phyloP scores from a whole-genome alignment of 2,329 filamentous ascomycete species.

The Calonectria crousiana region DNA sequence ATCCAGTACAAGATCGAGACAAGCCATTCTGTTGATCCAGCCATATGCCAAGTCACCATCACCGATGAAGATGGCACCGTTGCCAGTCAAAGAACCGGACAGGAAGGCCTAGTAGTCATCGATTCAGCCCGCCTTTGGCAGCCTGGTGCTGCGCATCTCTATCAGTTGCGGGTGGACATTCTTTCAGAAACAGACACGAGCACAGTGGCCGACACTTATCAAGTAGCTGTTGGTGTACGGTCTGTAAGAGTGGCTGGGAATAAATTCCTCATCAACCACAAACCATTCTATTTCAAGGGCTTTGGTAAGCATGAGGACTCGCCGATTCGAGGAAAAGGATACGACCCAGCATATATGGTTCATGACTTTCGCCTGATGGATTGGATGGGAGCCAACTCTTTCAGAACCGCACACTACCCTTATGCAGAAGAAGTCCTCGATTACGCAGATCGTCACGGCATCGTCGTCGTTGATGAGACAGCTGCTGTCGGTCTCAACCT shows the following conservation, averaged over 20 bases:
- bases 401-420: slow-evolving; percentile 29
- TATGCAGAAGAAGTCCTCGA: slow-evolving; percentile 31
- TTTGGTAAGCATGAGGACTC: slow-evolving; percentile 32
- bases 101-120: not conserved
- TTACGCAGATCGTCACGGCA: slow-evolving; percentile 27
- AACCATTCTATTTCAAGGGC: slow-evolving; percentile 32
- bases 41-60: not conserved
- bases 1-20: slow-evolving; percentile 13
- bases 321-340: slow-evolving; percentile 26
- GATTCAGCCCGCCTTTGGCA: slow-evolving; percentile 24
- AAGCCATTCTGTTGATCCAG: not conserved
- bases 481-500: slow-evolving; percentile 28
- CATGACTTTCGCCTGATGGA: slow-evolving; percentile 29
- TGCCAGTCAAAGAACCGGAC: not conserved
- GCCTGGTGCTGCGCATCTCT: slow-evolving; percentile 29
- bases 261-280: slow-evolving; percentile 27
- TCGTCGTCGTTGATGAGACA: slow-evolving; percentile 29
- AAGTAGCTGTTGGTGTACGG: slow-evolving; percentile 20
- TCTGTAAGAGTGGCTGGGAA: slow-evolving; percentile 23
- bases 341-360: slow-evolving; percentile 27
- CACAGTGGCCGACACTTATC: slow-evolving; percentile 12
- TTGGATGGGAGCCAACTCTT: slow-evolving; percentile 31
- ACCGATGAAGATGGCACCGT: slow-evolving; percentile 18
- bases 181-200: not conserved
- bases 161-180: slow-evolving; percentile 18